Evolutionary conservation across 768 basidiomycete genomes (phyloP), one percentile per base, ranked within the genome.

Genomic region (Lactifluus subvellereus): DNA sequence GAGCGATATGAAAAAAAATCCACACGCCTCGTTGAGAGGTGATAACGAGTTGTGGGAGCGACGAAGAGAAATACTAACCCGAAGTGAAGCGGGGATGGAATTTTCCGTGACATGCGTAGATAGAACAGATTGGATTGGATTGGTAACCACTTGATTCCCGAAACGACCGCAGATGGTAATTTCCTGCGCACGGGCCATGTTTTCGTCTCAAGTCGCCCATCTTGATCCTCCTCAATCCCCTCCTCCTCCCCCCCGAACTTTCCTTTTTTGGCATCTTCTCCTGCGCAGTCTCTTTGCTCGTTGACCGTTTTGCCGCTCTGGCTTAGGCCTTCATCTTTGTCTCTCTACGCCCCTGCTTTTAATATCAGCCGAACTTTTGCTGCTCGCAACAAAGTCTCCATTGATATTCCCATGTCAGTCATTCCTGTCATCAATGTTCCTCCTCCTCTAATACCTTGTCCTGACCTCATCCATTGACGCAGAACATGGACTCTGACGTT

Each of bases 221-320:
- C 67, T 61, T 45, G 55, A 53, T 55, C 66, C 60, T 61, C 61
- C 69, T 66, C 67, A 56, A 9, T 67, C 49, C 27, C 42, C 60
- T 43, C 54, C 54, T 51, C 55, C 50, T 37, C 20, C 70, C 71
- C 70, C 70, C 71, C 59, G 69, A 67, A 70, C 61, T 66, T 70
- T 68, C 71, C 72, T 70, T 63, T 63, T 72, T 67, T 68, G 74
- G 69, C 61, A 72, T 69, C 68, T 68, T 70, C 69, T 68, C 38
- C 55, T 22, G 22, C 42, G 10, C 56, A 22, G 22, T 22, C 65
- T 59, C 53, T 53, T 62, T 60, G 14, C 53, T 54, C 49, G 57
- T 64, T 65, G 61, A 48, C 40, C 40, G 40, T 48, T 35, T 57
- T 35, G 8, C 38, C 4, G 18, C 32, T 47, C 33, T 27, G 27